Conservation (phyloP, 495 filamentous ascomycete genomes). For the Penicillium fimorum region DNA sequence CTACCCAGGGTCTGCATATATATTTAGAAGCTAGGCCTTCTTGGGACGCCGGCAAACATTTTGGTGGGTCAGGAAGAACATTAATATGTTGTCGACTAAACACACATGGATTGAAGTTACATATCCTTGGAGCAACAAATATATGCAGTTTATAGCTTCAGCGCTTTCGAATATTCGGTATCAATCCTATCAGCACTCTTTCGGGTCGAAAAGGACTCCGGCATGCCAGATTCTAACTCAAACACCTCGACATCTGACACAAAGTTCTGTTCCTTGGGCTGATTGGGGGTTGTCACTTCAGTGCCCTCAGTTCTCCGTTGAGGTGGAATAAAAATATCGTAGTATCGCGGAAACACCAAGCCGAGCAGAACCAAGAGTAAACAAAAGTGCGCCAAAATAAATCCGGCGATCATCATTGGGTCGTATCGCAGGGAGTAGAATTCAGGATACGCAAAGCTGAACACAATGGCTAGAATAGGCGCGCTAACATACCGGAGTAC, state of each 20-base stretch:
- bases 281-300: not conserved
- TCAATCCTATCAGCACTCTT: not conserved
- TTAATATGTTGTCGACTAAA: no score
- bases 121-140: not conserved
- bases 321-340: slow-evolving; percentile 35
- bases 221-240: not conserved
- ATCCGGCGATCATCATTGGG: slow-evolving; percentile 39
- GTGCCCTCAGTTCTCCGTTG: slow-evolving; percentile 28
- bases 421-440: slow-evolving; percentile 38
- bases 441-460: slow-evolving; percentile 41
- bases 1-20: no score
- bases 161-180: not conserved
- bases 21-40: no score
- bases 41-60: no score
- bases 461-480: slow-evolving; percentile 39
- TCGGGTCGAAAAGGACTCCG: not conserved
- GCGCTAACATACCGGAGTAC: slow-evolving; percentile 40
- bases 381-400: slow-evolving; percentile 33
- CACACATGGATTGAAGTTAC: no score
- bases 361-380: slow-evolving; percentile 30
- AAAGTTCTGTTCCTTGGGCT: slow-evolving; percentile 2
- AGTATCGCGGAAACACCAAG: slow-evolving; percentile 36
- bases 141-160: not conserved
- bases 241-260: not conserved
- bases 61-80: no score